phyloP scores from a whole-genome alignment of 441 rosid species.

The Jatropha podagrica region DNA sequence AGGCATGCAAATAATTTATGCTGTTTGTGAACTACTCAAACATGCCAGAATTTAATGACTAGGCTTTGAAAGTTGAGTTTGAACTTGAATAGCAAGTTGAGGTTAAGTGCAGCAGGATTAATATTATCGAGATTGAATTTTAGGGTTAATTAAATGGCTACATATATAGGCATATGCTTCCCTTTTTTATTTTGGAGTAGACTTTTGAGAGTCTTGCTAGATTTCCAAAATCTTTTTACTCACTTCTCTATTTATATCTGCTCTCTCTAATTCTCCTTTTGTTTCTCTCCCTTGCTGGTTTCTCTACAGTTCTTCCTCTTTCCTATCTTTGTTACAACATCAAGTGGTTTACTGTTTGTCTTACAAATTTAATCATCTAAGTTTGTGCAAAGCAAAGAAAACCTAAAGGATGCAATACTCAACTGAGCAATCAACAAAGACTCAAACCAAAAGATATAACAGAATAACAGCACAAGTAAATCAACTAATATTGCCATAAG shows the following conservation, averaged over 20 bases:
- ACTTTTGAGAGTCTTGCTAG: not conserved
- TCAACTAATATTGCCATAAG: not conserved
- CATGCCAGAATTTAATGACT: not conserved
- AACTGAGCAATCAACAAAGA: not conserved
- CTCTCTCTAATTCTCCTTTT: not conserved
- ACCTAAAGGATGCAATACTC: not conserved
- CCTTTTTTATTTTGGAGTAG: not conserved
- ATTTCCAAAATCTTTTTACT: not conserved
- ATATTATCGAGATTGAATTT: not conserved
- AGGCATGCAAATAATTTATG: not conserved
- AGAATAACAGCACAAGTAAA: not conserved
- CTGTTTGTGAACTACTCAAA: not conserved
- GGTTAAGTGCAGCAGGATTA: not conserved
- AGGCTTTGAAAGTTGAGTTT: not conserved
- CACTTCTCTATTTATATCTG: not conserved
- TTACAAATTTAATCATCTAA: not conserved
- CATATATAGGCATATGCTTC: not conserved
- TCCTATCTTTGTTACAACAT: not conserved
- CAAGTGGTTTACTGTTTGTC: not conserved
- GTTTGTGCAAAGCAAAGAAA: not conserved
- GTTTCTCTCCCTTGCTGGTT: not conserved
- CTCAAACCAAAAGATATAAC: not conserved
- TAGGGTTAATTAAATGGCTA: not conserved
- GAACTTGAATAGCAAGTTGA: not conserved
- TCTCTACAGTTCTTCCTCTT: slow-evolving; percentile 3